These are phyloP conservation scores for Massarina eburnea DNA, from an alignment of 2,329 filamentous ascomycete genomes.

Conservation along the genomic window DNA sequence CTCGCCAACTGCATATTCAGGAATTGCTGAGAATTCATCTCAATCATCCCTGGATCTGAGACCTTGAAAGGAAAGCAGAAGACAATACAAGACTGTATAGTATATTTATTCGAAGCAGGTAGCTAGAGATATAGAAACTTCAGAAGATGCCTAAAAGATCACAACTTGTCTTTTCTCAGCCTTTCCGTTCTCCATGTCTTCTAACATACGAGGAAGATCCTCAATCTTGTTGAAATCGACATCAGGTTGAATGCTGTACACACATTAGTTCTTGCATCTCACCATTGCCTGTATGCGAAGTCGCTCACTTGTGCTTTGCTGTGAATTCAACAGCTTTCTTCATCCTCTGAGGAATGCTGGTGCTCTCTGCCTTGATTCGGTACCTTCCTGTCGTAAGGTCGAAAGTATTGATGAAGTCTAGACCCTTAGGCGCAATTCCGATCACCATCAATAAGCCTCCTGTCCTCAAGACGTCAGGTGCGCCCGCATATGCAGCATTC, in stretches of 20 bases:
- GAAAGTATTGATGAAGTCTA: constrained; percentile 43
- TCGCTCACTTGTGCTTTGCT: constrained; percentile 37
- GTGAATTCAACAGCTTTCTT: constrained; percentile 49
- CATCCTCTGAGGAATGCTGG: constrained; percentile 47
- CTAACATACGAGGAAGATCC: constrained; percentile 43
- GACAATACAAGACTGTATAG: constrained; percentile 31
- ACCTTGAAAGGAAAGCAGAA: constrained; percentile 47
- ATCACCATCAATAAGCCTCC: constrained; percentile 49
- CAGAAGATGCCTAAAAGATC: constrained; percentile 25
- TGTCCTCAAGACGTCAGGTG: constrained; percentile 40
- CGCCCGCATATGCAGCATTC: constrained; percentile 41
- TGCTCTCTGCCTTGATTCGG: constrained; percentile 47
- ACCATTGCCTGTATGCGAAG: neutral
- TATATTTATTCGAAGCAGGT: neutral
- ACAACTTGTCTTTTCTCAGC: constrained; percentile 43
- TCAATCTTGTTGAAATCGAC: constrained; percentile 46
- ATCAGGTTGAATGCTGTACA: constrained; percentile 40
- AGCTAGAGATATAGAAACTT: neutral
- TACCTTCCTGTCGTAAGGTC: constrained; percentile 46
- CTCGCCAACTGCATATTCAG: too few species aligned
- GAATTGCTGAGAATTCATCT: too few species aligned
- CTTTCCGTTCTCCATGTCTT: constrained; percentile 43
- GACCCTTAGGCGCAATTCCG: constrained; percentile 42
- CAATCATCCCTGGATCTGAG: constrained; percentile 34
- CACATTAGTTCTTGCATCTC: constrained; percentile 4